Base-by-base conservation (phyloP, 2,329 filamentous ascomycete genomes). In the Coniochaeta prunicola region DNA sequence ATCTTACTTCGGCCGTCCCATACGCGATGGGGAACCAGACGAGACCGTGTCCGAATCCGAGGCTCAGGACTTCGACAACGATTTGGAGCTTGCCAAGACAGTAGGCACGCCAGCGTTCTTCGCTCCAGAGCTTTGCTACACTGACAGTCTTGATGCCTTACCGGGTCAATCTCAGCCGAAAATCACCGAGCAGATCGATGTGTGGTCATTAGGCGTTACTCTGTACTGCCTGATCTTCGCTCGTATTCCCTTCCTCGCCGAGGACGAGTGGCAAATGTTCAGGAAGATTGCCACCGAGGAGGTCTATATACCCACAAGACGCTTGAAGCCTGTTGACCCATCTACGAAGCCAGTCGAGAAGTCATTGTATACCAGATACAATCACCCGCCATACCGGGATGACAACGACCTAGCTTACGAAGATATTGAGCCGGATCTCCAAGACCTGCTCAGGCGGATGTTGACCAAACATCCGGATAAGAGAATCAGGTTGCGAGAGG, bases 101-200 rank as follows among this genome's bases (percentile, higher is more conserved):
- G 94, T 97, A 6, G 94, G 94, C 57, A 99, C 94, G 0, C 94
- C 94, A 6, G 94, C 93, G 1, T 99, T 99, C 74, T 99, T 97
- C 69, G 94, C 94, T 1, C 94, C 94, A 4, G 94, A 99, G 72
- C 81, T 99, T 38, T 99, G 94, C 75, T 94, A 92, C 70, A 96
- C 91, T 1, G 92, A 94, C 62, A 74, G 86, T 26, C 87, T 85
- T 62, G 80, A 74, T 66, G 85, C 81, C 24, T 59, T 59, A 30
- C 58, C 57, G 5, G 59, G 59, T 54, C 53, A 58, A n/a, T 38
- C 33, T 68, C 89, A 82, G 67, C 91, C 82, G 64, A 93, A 81
- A 75, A 87, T 99, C 42, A 96, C 92, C 4, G 91, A 91, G 66
- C 91, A 96, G 66, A 96, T 99, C 65, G 94, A 99, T 69, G 88